Base-by-base conservation (phyloP, 1,284 basidiomycete species). In the Mycena sp. region DNA sequence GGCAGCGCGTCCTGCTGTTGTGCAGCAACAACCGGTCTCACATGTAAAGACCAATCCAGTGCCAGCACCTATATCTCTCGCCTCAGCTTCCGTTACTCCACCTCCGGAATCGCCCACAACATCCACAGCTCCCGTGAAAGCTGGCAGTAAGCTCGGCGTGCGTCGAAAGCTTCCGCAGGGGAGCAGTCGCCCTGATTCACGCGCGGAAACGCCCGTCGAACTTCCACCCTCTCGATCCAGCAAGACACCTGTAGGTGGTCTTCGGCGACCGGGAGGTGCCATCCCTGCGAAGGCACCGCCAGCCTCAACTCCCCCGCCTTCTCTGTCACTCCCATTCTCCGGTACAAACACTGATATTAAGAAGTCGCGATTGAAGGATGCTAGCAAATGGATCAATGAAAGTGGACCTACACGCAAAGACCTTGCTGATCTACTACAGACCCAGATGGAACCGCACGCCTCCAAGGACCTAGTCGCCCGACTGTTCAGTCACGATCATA, bases 401-500 rank as follows among this genome's bases (percentile, higher is more conserved):
- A 83, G 87, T 41, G 93, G 92, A 17, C 78, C 91, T 11, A 90
- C 90, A 6, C 84, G 94, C 58, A 93, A 95, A 71, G 96, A 99
- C 73, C 85, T 98, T 19, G 86, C 92, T 40, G 97, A 99, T 49
- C 80, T 91, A 14, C 82, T 99, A 38, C 92, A 95, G 66, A 86
- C 86, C 67, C 98, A 99, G 76, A 98, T 98, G 93, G 95, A 98
- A 70, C 84, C 89, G 1, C 86, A 93, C 71, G 83, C 87, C 14
- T 91, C 92, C 12, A 89, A 90, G 61, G 92, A 95, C 6, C 79
- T 99, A 4, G 76, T 92, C n/a, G 79, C 85, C 6, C 87, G 88
- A 37, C 83, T 99, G 45, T 99, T 99, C 81, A 98, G 96, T 74
- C 94, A 93, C 68, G 97, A 98, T 73, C 97, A 99, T 76, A 94